Evolutionary conservation across 495 filamentous ascomycete genomes (phyloP), one percentile per base, ranked within the genome.

Genomic region (Aeminium ludgeri): DNA sequence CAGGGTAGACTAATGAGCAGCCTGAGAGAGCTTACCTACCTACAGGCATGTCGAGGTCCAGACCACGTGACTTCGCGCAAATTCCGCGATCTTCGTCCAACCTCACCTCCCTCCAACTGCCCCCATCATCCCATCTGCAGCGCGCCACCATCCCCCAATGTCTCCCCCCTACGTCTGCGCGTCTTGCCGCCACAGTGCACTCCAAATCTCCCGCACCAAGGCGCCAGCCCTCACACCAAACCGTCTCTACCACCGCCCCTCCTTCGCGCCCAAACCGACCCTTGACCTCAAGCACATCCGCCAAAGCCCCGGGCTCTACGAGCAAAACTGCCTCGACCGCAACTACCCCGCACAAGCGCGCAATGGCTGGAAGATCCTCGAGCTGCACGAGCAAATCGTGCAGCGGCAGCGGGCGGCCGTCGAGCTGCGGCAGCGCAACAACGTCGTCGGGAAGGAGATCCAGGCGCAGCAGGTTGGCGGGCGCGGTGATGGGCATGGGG

Each of bases 231-330:
- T 15, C 41, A 7, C 34, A 30, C 8, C 33, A 34, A 41, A 51
- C 46, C 29, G 61, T 53, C 36, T 46, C 50, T 54, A 57, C 59
- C 40, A 51, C 23, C 65, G 72, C 48, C 75, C 80, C 0, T 66
- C 82, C 10, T 80, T 73, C 33, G 87, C 85, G 11, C 87, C 86
- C 6, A 92, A 85, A 52, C 69, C 80, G 6, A 66, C 63, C 15
- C 68, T 86, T 36, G 77, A 95, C 59, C 65, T 93, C 57, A 93
- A 82, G 56, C 76, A 86, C 60, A 92, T 97, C 59, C 83, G 85
- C 38, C 68, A 80, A 40, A 80, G 87, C 58, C 69, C 74, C 30
- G 70, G 76, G 19, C 66, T 89, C 32, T 80, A 95, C 65, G 63
- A 73, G 44, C 65, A 79, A 43, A 97, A 91, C 56, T 91, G 82